Evolutionary conservation across 2,329 filamentous ascomycete species (phyloP), one percentile per base, ranked within the genome.

Genomic region (Clonostachys solani): DNA sequence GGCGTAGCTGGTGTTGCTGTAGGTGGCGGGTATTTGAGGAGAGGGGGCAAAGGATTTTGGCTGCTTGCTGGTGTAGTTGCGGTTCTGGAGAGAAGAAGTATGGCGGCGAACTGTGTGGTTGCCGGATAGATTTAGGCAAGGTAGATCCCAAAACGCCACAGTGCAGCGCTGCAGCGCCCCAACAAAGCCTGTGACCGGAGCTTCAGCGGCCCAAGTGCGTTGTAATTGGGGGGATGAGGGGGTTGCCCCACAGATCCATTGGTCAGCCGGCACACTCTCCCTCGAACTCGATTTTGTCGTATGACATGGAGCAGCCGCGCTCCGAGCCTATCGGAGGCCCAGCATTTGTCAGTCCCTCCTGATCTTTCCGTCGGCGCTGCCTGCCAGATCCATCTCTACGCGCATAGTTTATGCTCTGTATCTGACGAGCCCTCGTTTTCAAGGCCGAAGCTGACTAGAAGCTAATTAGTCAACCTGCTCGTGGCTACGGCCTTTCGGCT

Each of bases 301-400:
- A 50, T 53, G 49, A 51, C 49, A 50, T 49, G 46, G 52, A 45
- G 47, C 46, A 19, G 47, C 34, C 35, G 48, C 49, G 48, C 41
- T 42, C 56, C 54, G 54, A 55, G 47, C 56, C 55, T 57, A 72
- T 72, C 57, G 66, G 44, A 43, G 13, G 2, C 12, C 15, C 13
- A 44, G 51, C 48, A 62, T 67, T 67, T 59, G 56, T 66, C 59
- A 66, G 57, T 47, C 12, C 40, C 16, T 36, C 43, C 13, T n/a
- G n/a, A 10, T 13, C 33, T n/a, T 38, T 38, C 36, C 15, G 36
- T 38, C 13, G 15, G 23, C 23, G 23, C 23, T 29, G 23, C 23
- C 23, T 29, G 23, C 23, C 23, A 29, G 23, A 29, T 29, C 23
- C 23, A 10, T 29, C 9, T 29, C 23, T 29, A 29, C 23, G 9